Evolutionary conservation across 228 moss, liverwort and hornwort species (phyloP).

Genomic region (Sphagnum magellanicum): DNA sequence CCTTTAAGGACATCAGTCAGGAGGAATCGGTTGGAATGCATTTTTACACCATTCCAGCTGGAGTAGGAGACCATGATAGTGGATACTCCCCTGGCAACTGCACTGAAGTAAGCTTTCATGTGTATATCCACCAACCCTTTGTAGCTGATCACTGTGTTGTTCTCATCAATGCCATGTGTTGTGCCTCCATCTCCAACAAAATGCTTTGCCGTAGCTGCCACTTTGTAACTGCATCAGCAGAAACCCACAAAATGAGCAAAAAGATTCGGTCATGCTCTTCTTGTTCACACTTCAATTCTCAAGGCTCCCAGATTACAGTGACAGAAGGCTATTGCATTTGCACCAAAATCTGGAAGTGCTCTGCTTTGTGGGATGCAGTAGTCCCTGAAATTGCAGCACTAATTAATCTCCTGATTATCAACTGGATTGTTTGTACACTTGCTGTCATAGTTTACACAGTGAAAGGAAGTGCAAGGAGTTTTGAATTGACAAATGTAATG

Average conservation of each 20-base stretch:
- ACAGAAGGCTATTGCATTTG: too few relatives aligned
- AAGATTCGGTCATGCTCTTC: too few relatives aligned
- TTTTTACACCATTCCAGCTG: slow-evolving; percentile 87
- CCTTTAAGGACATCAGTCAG: slow-evolving; percentile 65
- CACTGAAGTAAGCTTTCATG: slow-evolving; percentile 70
- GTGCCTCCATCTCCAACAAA: slow-evolving; percentile 92
- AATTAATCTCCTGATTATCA: too few relatives aligned
- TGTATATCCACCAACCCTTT: slow-evolving; percentile 59
- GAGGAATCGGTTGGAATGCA: slow-evolving; percentile 73
- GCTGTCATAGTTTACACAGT: too few relatives aligned
- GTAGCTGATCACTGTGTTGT: slow-evolving; percentile 63
- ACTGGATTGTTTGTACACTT: too few relatives aligned
- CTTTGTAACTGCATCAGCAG: slow-evolving; percentile 24
- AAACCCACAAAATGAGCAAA: not conserved
- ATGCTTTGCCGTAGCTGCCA: slow-evolving; percentile 81
- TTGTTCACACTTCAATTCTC: too few relatives aligned
- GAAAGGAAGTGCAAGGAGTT: too few relatives aligned
- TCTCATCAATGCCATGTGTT: slow-evolving; percentile 51
- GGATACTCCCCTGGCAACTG: slow-evolving; percentile 64
- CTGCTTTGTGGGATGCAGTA: too few relatives aligned
- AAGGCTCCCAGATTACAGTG: too few relatives aligned
- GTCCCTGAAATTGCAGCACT: too few relatives aligned
- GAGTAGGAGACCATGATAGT: slow-evolving; percentile 79
- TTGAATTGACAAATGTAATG: too few relatives aligned
- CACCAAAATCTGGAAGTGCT: too few relatives aligned